Base-by-base conservation (phyloP, 1,139 yeast species). In the Sugiyamaella grinbergsii region DNA sequence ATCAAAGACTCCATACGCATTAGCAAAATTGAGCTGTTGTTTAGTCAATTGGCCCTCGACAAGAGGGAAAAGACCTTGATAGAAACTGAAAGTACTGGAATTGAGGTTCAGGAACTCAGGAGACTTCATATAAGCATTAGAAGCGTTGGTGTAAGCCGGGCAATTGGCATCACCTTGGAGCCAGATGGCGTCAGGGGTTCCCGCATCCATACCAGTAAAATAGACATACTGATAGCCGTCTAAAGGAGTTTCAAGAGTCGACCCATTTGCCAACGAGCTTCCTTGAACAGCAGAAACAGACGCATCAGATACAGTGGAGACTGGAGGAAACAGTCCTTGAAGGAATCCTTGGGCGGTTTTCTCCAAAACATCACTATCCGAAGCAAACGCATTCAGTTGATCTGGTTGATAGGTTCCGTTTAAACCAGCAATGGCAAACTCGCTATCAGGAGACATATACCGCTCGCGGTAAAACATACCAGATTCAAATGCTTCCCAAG, bases 301-400 rank as follows among this genome's bases (percentile, higher is more conserved):
- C 6, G 57, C 63, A 19, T 63, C 64, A 18, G 33, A 4, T 7
- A 60, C 56, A 6, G 68, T 61, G 19, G 33, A 47, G 19, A 61
- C 44, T 19, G 77, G 75, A 11, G 78, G 78, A 55, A 71, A 75
- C 28, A 75, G 58, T 28, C 78, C 78, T 58, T 75, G 78, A 42
- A 74, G 57, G 61, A 73, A 74, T 3, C 75, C 68, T 49, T 64
- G 47, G 52, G 72, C 75, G 15, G 75, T 69, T 61, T 67, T 68
- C 37, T 66, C 63, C 46, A 74, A 62, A 24, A 73, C 76, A 31
- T 64, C 66, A 18, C 68, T 60, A 46, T 61, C 56, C 5, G 73
- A 64, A 8, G 68, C 67, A 51, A 69, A 70, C 5, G 73, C 71
- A 33, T 60, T 57, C 33, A 67, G 56, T 47, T 71, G 66, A 20